Conservation (phyloP, 2,329 filamentous ascomycete genomes). For the Talaromyces rugulosus region DNA sequence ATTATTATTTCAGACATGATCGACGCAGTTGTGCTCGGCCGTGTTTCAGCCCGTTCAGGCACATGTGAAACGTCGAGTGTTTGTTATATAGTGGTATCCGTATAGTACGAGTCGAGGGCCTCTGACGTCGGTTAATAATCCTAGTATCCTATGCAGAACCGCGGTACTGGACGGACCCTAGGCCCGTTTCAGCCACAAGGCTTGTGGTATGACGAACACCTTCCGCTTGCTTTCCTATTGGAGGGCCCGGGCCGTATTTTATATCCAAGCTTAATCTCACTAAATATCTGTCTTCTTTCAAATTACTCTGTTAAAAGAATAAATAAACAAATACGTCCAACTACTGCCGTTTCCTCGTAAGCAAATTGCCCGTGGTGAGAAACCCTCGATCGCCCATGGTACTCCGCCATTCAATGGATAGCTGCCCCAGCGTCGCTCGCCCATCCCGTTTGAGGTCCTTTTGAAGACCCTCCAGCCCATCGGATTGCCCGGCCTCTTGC, state of each 20-base stretch:
- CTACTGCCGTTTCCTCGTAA: conserved; percentile 37
- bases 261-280: too few species aligned
- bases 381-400: conserved; percentile 86
- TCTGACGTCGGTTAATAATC: too few species aligned
- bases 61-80: too few species aligned
- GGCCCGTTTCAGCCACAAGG: not conserved
- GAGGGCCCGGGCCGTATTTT: not conserved
- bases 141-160: not conserved
- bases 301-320: too few species aligned
- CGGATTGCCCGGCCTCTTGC: conserved; percentile 46
- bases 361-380: conserved; percentile 78
- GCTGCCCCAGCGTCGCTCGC: conserved; percentile 67
- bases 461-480: conserved; percentile 48
- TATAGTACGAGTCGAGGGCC: too few species aligned
- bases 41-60: too few species aligned
- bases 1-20: too few species aligned
- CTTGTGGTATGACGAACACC: too few species aligned
- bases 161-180: not conserved
- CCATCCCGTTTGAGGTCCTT: conserved; percentile 47
- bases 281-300: too few species aligned
- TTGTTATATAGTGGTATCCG: too few species aligned
- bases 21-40: too few species aligned
- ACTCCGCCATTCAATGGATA: conserved; percentile 83
- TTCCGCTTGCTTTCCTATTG: not conserved
- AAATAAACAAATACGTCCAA: not conserved